Conservation (phyloP, 2,329 filamentous ascomycete species). For the Amylocarpus encephaloides region DNA sequence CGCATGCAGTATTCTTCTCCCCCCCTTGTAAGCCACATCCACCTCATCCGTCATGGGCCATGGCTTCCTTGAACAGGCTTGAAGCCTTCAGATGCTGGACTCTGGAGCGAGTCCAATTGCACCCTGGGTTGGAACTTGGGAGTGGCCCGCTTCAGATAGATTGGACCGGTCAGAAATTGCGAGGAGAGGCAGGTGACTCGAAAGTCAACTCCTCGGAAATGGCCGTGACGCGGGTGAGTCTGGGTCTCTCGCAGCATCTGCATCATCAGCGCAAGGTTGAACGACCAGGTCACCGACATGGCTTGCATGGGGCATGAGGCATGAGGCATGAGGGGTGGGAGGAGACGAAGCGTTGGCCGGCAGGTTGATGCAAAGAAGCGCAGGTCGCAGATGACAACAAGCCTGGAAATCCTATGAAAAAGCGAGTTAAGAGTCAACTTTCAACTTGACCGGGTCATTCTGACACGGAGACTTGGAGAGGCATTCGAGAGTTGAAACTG, state of each 20-base stretch:
- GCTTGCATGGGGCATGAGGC: too few relatives aligned
- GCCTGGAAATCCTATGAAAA: background rate
- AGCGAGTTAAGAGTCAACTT: too few relatives aligned
- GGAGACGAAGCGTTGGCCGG: background rate
- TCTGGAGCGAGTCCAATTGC: background rate
- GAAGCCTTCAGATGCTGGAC: too few relatives aligned
- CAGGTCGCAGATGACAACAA: background rate
- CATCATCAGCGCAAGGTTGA: constrained; percentile 3
- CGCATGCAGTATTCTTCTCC: constrained; percentile 1
- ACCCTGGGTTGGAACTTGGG: background rate
- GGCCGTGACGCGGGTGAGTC: constrained; percentile 1
- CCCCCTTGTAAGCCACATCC: background rate
- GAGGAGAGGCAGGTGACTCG: constrained; percentile 5
- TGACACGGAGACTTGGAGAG: too few relatives aligned
- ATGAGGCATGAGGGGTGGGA: background rate
- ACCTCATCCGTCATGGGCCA: background rate
- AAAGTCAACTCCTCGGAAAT: constrained; percentile 3
- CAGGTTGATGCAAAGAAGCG: background rate
- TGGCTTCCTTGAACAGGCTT: background rate
- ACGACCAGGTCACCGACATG: constrained; percentile 1
- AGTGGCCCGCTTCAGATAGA: background rate
- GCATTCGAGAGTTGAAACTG: background rate
- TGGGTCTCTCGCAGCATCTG: background rate
- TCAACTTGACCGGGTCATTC: too few relatives aligned
- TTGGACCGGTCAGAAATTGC: too few relatives aligned